Evolutionary conservation across 2,329 filamentous ascomycete species (phyloP), one percentile per base, ranked within the genome.

Genomic region (Hymenoscyphus albidus): DNA sequence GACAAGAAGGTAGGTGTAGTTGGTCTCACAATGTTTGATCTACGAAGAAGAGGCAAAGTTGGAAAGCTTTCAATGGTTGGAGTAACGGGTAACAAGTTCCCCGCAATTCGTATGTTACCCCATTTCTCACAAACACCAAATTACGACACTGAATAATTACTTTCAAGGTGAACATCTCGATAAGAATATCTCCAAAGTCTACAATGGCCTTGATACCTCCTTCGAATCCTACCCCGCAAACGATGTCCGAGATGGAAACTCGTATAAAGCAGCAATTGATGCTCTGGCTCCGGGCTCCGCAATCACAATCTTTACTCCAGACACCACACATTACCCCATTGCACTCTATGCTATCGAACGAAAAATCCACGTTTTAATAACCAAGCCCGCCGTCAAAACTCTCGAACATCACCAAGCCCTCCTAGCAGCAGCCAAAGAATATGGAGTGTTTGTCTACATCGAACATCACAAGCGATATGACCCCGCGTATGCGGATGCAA

Each of bases 401-500:
- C 87, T 97, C 2, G 83, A 83, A 55, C 87, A 97, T 77, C 93
- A 97, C 79, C 85, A 91, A 69, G 79, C 87, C 40, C 87, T 97
- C 16, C 82, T 96, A 63, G 84, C 84, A 60, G 90, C 88, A 31
- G 87, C 91, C 5, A 82, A 84, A 69, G 87, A 90, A 75, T 81
- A 91, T 76, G 87, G 88, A 69, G 93, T 97, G 65, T 94, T 93
- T 76, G 92, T 97, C 69, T 97, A 92, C 80, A 83, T 97, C 72
- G 93, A 97, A 83, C 93, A 97, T 80, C 93, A 97, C 85, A 97
- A 97, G 82, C 92, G 94, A 64, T 97, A 89, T 79, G 93, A 97
- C 77, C 93, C 93, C 1, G 92, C 92, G 27, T 97, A 97, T 80
- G 87, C 91, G 14, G 93, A 97, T 77, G 94, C 94, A 14, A 86